Conservation (phyloP, 1,284 basidiomycete genomes). For the Tylopilus orsonianus region DNA sequence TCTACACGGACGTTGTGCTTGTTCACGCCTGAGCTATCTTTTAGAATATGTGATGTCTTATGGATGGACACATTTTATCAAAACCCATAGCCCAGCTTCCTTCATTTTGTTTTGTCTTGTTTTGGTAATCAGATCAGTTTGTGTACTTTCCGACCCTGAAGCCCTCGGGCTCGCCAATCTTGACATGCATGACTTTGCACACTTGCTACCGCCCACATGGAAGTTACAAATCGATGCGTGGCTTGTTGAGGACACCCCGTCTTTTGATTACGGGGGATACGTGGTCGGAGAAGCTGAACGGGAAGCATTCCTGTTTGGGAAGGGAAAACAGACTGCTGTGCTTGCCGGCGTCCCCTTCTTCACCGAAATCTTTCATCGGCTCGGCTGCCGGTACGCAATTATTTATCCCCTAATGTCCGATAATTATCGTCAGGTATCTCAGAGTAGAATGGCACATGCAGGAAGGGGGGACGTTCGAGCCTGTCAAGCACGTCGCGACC, state of each 20-base stretch:
- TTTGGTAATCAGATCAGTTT: neutral
- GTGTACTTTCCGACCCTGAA: too few species aligned
- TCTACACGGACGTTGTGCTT: neutral
- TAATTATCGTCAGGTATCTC: slow-evolving; percentile 5
- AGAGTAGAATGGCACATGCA: slow-evolving; percentile 92
- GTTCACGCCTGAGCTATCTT: neutral
- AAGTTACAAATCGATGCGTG: slow-evolving; percentile 78
- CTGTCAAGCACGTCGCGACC: slow-evolving; percentile 87
- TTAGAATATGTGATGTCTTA: neutral
- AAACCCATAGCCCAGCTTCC: neutral
- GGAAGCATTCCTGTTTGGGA: slow-evolving; percentile 89
- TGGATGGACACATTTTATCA: too few species aligned
- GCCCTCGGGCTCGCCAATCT: neutral
- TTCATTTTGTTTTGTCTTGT: neutral
- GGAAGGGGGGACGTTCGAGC: slow-evolving; percentile 81
- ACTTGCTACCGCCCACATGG: slow-evolving; percentile 91
- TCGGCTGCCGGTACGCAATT: slow-evolving; percentile 81
- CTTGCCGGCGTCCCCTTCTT: slow-evolving; percentile 97
- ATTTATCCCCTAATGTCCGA: neutral
- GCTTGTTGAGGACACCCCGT: slow-evolving; percentile 94
- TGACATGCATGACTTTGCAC: slow-evolving; percentile 44
- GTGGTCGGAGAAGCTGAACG: slow-evolving; percentile 91
- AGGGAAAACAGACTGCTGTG: slow-evolving; percentile 73
- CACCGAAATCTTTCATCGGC: slow-evolving; percentile 87
- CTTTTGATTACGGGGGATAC: slow-evolving; percentile 96